phyloP scores from a whole-genome alignment of 495 filamentous ascomycete species.

The Chaetomium tenue region DNA sequence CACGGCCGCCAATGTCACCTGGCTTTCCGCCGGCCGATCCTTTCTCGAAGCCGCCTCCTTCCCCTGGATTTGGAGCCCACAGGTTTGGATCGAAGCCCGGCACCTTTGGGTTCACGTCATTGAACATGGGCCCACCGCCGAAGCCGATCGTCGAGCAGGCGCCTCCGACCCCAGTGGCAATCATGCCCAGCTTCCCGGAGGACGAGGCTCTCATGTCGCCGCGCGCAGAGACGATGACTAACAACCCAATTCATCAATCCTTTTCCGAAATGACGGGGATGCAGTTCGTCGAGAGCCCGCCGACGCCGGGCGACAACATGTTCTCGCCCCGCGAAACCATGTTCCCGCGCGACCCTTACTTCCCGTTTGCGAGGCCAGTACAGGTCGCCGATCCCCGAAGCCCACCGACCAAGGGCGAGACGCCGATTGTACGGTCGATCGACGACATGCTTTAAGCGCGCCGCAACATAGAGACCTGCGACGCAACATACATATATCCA shows the following conservation, averaged over 20 bases:
- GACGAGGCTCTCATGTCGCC: conserved; percentile 52
- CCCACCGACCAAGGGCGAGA: conserved; percentile 61
- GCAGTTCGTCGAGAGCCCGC: conserved; percentile 49
- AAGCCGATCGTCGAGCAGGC: conserved; percentile 23
- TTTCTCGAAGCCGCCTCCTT: conserved; percentile 38
- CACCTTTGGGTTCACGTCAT: conserved; percentile 38
- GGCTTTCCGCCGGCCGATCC: conserved; percentile 25
- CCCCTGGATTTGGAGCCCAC: conserved; percentile 44
- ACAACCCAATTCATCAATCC: conserved; percentile 49
- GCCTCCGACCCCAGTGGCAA: conserved; percentile 25
- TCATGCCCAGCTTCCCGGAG: conserved; percentile 36
- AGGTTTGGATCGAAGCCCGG: conserved; percentile 31
- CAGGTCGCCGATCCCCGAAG: conserved; percentile 60
- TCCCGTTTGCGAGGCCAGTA: conserved; percentile 45
- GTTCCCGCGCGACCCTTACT: conserved; percentile 52
- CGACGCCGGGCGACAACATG: conserved; percentile 44
- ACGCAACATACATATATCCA: background rate
- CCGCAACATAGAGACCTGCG: no score
- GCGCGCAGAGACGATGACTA: conserved; percentile 52
- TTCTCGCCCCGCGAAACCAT: conserved; percentile 53
- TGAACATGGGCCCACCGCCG: conserved; percentile 27
- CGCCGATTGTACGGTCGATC: conserved; percentile 66
- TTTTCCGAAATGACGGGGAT: conserved; percentile 40
- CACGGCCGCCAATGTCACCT: conserved; percentile 28
- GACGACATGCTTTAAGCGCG: conserved; percentile 50